Evolutionary conservation across 2,329 filamentous ascomycete genomes (phyloP).

Genomic region (Camillea tinctor): DNA sequence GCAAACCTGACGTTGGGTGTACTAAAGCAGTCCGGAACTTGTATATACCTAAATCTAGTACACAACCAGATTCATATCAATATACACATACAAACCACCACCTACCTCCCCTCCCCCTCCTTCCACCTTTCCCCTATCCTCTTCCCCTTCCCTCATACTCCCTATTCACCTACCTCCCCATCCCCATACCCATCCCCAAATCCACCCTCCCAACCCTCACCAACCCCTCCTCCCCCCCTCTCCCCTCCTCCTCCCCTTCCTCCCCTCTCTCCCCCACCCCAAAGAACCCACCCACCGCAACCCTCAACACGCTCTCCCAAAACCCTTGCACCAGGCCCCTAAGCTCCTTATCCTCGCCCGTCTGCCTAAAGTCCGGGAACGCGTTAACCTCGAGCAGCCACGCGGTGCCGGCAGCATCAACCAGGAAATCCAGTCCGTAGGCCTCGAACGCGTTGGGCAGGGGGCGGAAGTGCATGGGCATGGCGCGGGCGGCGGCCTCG

Average conservation of each 20-base stretch:
- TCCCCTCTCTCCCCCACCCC: conserved; percentile 25
- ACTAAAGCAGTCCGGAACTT: no score
- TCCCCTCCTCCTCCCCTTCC: conserved; percentile 18
- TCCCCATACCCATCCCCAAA: conserved; percentile 38
- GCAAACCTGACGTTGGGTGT: no score
- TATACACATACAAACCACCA: not conserved
- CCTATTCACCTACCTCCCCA: conserved; percentile 7
- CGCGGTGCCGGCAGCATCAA: conserved; percentile 61
- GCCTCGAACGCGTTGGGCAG: conserved; percentile 87
- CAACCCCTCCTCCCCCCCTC: conserved; percentile 41
- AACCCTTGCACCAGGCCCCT: conserved; percentile 70
- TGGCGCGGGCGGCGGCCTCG: conserved; percentile 78
- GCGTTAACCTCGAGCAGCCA: conserved; percentile 93
- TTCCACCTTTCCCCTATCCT: not conserved
- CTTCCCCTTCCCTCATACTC: no score
- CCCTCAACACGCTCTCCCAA: conserved; percentile 70
- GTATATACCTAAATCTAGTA: no score
- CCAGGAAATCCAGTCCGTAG: conserved; percentile 87
- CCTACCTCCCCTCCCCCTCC: no score
- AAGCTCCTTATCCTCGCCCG: conserved; percentile 63
- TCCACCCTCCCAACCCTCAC: conserved; percentile 53
- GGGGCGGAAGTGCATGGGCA: conserved; percentile 90
- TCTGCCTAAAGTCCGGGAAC: conserved; percentile 95
- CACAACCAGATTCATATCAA: no score
- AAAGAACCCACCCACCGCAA: conserved; percentile 70